A percentile compares a stretch with the other conserved stretches of the same genome.
These are phyloP conservation scores for Madurella fahalii DNA, from an alignment of 2,329 filamentous ascomycete species.

Conservation along the genomic window DNA sequence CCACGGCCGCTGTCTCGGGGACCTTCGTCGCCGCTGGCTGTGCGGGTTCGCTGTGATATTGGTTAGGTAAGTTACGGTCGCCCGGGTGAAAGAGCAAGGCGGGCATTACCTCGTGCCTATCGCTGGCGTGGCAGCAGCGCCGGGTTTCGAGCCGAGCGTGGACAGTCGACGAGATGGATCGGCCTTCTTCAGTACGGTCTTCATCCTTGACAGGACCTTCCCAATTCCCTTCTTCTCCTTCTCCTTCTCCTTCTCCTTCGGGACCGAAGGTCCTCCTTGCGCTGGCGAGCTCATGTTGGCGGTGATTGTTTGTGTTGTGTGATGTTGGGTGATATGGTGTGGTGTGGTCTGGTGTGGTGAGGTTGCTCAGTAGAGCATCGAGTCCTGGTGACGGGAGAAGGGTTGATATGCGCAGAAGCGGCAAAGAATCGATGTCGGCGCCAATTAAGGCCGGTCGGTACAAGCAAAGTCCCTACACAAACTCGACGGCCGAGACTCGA, in stretches of 20 bases:
- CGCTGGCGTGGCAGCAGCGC: constrained; percentile 6
- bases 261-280: constrained; percentile 35
- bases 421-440: not conserved
- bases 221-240: constrained; percentile 45
- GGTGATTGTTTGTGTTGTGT: constrained; percentile 1
- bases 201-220: constrained; percentile 47
- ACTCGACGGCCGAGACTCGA: not conserved
- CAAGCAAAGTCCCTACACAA: not conserved
- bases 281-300: constrained; percentile 42
- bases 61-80: constrained; percentile 3
- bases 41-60: constrained; percentile 11
- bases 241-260: constrained; percentile 38
- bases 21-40: constrained; percentile 6
- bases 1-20: constrained; percentile 14
- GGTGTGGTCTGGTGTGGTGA: constrained; percentile 5
- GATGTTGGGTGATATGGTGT: too few relatives aligned
- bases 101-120: constrained; percentile 18
- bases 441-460: not conserved
- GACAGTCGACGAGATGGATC: constrained; percentile 29
- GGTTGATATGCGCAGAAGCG: not conserved
- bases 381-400: not conserved
- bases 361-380: not conserved
- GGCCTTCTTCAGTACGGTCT: constrained; percentile 46
- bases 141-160: constrained; percentile 18
- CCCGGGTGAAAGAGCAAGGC: not conserved